phyloP scores from a whole-genome alignment of 73 alveolate species.

The Symbiodinium natans region DNA sequence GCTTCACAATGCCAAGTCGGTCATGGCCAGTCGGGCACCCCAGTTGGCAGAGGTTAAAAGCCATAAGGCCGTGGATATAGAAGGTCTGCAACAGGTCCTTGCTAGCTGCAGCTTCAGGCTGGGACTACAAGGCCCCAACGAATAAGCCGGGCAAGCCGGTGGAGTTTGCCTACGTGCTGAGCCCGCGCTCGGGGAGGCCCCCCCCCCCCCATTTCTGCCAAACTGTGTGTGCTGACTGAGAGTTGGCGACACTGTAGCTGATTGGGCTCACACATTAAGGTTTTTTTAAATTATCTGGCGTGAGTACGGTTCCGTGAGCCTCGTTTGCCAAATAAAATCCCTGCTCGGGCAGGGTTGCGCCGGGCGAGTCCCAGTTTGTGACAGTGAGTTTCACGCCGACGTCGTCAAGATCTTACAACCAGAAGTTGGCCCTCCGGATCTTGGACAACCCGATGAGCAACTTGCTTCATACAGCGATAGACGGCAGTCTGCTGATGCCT shows the following conservation, averaged over 20 bases:
- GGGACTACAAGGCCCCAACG: constrained; percentile 75
- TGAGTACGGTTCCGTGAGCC: no score
- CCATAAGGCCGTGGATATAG: no score
- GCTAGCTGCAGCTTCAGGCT: neutral
- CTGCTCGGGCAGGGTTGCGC: constrained; percentile 95
- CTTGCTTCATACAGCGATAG: neutral
- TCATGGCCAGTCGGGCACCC: constrained; percentile 42
- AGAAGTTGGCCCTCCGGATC: constrained; percentile 95
- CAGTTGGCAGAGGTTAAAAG: no score
- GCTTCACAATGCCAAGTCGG: constrained; percentile 80
- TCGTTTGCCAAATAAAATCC: no score
- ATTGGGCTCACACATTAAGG: no score
- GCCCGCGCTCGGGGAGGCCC: constrained; percentile 79
- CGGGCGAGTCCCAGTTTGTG: constrained; percentile 96
- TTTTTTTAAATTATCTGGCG: no score
- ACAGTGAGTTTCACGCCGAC: constrained; percentile 96
- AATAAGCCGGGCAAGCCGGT: constrained; percentile 40
- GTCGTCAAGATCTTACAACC: constrained; percentile 84
- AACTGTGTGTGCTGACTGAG: constrained; percentile 47
- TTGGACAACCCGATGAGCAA: constrained; percentile 95
- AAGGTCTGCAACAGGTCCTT: neutral
- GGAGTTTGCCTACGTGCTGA: constrained; percentile 61
- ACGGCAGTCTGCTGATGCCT: neutral
- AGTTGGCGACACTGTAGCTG: no score
- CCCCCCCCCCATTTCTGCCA: constrained; percentile 95